These are phyloP conservation scores for Monilinia laxa DNA, from an alignment of 2,329 filamentous ascomycete species.

Conservation along the genomic window DNA sequence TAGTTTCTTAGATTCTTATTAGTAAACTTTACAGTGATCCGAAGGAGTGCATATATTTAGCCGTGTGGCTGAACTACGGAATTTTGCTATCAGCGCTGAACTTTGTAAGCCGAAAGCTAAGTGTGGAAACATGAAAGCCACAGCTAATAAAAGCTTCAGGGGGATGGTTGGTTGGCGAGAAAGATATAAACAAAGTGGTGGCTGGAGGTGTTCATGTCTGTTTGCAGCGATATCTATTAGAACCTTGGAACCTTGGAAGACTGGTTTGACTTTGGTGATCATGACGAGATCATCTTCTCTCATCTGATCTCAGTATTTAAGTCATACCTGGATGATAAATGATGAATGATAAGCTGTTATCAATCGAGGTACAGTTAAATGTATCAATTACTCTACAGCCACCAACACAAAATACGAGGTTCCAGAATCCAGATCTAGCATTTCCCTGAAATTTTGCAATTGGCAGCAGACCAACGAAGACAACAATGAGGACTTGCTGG, in stretches of 20 bases:
- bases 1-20: background rate
- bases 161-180: background rate
- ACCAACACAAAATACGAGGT: constrained; percentile 2
- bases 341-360: background rate
- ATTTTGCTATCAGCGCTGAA: background rate
- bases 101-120: background rate
- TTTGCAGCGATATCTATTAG: background rate
- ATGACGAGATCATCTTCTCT: background rate
- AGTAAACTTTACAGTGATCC: background rate
- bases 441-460: background rate
- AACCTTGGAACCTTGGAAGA: background rate
- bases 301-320: background rate
- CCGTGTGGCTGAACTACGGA: background rate
- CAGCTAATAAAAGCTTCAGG: background rate
- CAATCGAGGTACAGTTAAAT: background rate
- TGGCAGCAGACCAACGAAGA: background rate
- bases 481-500: background rate
- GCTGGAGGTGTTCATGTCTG: background rate
- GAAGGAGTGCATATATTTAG: background rate
- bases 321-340: no score
- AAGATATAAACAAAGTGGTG: constrained; percentile 16
- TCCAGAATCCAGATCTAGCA: background rate
- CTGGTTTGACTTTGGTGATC: background rate
- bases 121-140: background rate
- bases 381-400: background rate